Evolutionary conservation across 257 asterid species (phyloP).

Genomic region (Solanum piurae): DNA sequence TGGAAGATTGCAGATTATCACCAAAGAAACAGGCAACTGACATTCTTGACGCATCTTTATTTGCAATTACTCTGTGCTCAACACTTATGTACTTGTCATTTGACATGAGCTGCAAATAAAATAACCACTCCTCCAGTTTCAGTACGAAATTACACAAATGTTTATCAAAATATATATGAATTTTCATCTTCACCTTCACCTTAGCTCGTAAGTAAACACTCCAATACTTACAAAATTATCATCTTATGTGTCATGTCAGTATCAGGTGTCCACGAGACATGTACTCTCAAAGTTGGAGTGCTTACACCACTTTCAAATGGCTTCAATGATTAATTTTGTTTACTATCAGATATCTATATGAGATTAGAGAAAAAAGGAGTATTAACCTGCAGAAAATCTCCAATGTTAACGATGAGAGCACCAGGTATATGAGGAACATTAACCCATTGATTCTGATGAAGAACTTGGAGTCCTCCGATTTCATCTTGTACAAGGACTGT

Average conservation of each 20-base stretch:
- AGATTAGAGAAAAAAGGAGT: too few species aligned
- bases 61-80: conserved; percentile 45
- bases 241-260: too few species aligned
- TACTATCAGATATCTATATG: too few species aligned
- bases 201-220: too few species aligned
- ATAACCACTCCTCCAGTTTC: neutral
- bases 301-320: too few species aligned
- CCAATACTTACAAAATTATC: too few species aligned
- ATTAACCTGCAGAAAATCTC: conserved; percentile 55
- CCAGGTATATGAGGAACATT: conserved; percentile 23
- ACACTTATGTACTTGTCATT: conserved; percentile 52
- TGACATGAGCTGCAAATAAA: conserved; percentile 27
- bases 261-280: too few species aligned
- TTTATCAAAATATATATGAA: neutral
- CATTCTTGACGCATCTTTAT: conserved; percentile 31
- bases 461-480: neutral
- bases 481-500: neutral
- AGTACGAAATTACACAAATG: neutral
- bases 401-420: conserved; percentile 42
- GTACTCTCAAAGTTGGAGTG: too few species aligned
- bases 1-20: conserved; percentile 15
- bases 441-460: neutral
- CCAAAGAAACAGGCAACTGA: conserved; percentile 58
- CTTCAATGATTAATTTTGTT: too few species aligned
- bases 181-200: too few species aligned